A percentile compares a stretch with the other conserved stretches of the same genome.
Evolutionary conservation across 805 yeast species (phyloP).

Genomic region (Pichia cephalocereana): DNA sequence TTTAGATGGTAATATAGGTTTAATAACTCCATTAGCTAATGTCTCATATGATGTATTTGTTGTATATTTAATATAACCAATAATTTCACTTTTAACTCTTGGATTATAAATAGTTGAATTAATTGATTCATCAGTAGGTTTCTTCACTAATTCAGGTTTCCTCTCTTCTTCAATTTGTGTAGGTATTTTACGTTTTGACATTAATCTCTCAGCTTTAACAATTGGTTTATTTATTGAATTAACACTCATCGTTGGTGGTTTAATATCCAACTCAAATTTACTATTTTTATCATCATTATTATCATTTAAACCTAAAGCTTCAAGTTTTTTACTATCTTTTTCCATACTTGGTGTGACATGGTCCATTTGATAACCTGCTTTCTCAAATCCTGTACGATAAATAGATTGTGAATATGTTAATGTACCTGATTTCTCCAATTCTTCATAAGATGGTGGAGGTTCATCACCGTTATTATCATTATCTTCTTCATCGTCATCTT

Average conservation of each 20-base stretch:
- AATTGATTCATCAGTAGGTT: background rate
- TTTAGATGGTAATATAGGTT: conserved; percentile 24
- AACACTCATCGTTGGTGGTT: background rate
- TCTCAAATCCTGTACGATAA: conserved; percentile 28
- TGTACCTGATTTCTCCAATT: conserved; percentile 25
- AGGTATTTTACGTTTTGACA: conserved; percentile 17
- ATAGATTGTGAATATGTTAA: conserved; percentile 26
- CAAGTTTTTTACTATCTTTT: background rate
- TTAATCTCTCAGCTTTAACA: conserved; percentile 1
- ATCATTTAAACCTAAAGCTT: background rate
- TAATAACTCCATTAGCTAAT: conserved; percentile 19
- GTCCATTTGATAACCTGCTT: conserved; percentile 26
- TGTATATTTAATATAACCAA: conserved; percentile 7
- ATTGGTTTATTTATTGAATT: background rate
- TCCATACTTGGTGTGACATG: conserved; percentile 13
- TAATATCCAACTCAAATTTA: background rate
- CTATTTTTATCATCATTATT: background rate
- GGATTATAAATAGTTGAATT: background rate
- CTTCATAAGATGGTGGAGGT: conserved; percentile 27
- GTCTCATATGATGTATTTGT: conserved; percentile 14
- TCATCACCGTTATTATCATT: conserved; percentile 9
- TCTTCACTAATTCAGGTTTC: background rate
- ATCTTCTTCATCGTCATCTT: conserved; percentile 5
- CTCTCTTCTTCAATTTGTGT: conserved; percentile 11
- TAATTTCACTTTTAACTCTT: background rate